Conservation (phyloP, 352 stramenopile genomes). For the Phytophthora multivora region DNA sequence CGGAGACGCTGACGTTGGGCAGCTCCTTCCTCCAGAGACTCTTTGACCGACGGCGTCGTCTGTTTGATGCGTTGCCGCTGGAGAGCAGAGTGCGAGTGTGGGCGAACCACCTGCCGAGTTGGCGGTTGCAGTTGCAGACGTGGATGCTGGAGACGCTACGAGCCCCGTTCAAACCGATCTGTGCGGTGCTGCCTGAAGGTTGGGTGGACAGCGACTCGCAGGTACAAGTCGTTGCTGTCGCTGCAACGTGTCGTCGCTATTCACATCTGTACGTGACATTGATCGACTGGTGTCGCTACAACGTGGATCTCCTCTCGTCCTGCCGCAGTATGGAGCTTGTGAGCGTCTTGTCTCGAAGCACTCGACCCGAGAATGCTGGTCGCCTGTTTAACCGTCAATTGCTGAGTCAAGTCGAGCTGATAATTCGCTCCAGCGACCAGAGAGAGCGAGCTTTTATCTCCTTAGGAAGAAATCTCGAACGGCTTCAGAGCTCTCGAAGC, state of each 20-base stretch:
- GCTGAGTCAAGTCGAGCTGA: constrained; percentile 12
- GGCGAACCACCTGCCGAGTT: constrained; percentile 48
- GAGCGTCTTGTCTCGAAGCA: constrained; percentile 30
- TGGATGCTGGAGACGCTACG: constrained; percentile 46
- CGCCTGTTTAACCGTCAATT: constrained; percentile 33
- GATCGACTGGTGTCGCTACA: constrained; percentile 38
- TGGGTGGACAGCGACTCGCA: neutral
- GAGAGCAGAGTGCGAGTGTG: constrained; percentile 37
- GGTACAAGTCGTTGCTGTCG: neutral
- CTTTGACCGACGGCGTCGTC: constrained; percentile 12
- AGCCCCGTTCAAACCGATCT: constrained; percentile 37
- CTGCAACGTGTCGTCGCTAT: constrained; percentile 28
- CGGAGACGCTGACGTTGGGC: constrained; percentile 21
- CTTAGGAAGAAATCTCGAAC: constrained; percentile 22
- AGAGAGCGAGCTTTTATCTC: constrained; percentile 15
- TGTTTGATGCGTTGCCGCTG: constrained; percentile 38
- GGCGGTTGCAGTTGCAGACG: constrained; percentile 40
- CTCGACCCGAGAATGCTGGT: constrained; percentile 9
- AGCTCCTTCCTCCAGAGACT: constrained; percentile 33
- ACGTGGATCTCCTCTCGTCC: constrained; percentile 40
- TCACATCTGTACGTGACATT: constrained; percentile 49
- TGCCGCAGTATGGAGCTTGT: constrained; percentile 47
- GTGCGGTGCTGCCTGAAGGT: constrained; percentile 9
- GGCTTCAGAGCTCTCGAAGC: constrained; percentile 13
- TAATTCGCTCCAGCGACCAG: constrained; percentile 14